These are phyloP conservation scores for Sugiyamaella sp. DNA, from an alignment of 1,139 yeast genomes.

Conservation along the genomic window DNA sequence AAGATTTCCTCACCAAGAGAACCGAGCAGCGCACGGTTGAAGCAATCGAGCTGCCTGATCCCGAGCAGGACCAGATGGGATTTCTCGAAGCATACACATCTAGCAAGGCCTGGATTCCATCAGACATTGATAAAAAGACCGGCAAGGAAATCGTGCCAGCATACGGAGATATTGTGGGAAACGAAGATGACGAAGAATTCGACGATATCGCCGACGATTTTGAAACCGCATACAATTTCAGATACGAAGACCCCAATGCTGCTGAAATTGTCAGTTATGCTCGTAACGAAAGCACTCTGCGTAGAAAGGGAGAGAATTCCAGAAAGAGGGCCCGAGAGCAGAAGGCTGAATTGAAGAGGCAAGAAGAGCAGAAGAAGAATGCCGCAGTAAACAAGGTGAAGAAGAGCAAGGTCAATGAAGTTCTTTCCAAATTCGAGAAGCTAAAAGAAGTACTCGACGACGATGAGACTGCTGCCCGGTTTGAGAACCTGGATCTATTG, in stretches of 20 bases:
- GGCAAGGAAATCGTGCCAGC: constrained; percentile 61
- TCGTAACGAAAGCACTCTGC: constrained; percentile 88
- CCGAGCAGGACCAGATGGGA: constrained; percentile 61
- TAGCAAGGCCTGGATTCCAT: constrained; percentile 88
- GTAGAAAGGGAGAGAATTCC: constrained; percentile 73
- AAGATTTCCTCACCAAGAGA: constrained; percentile 63
- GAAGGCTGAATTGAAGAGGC: constrained; percentile 57
- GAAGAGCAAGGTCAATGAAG: constrained; percentile 72
- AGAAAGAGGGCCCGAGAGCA: constrained; percentile 84
- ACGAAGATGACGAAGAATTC: constrained; percentile 80
- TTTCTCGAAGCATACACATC: constrained; percentile 74
- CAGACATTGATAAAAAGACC: constrained; percentile 48
- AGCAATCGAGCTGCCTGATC: constrained; percentile 62
- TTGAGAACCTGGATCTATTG: constrained; percentile 68
- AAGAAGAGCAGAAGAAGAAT: constrained; percentile 59
- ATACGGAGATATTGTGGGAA: constrained; percentile 45
- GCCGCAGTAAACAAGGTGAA: constrained; percentile 72
- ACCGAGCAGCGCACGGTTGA: constrained; percentile 44
- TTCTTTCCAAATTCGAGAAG: constrained; percentile 73
- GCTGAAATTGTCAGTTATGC: constrained; percentile 96
- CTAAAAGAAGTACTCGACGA: constrained; percentile 80
- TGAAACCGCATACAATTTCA: constrained; percentile 90
- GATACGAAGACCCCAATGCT: constrained; percentile 90
- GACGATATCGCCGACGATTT: constrained; percentile 90
- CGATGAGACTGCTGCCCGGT: constrained; percentile 61